Evolutionary conservation across 495 filamentous ascomycete species (phyloP).

Genomic region (Penicillium fimorum): DNA sequence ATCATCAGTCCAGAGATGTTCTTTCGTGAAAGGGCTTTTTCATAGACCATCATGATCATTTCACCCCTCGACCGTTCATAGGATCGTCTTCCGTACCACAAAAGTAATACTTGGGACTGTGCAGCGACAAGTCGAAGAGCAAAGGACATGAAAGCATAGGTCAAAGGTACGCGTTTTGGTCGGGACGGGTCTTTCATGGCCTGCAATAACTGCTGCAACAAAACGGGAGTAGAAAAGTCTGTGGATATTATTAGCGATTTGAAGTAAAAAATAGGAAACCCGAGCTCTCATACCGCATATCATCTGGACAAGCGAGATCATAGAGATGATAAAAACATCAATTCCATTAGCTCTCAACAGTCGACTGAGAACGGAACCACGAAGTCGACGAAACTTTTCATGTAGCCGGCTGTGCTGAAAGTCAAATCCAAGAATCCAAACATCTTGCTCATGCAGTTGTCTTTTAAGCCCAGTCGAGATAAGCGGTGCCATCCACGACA

Average conservation of each 20-base stretch:
- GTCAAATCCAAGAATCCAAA: constrained; percentile 72
- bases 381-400: constrained; percentile 67
- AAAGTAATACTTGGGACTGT: constrained; percentile 65
- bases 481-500: constrained; percentile 78
- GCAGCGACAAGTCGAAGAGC: constrained; percentile 56
- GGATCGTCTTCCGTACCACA: constrained; percentile 72
- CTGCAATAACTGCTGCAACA: constrained; percentile 68
- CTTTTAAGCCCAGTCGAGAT: constrained; percentile 59
- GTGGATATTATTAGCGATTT: background rate
- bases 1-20: constrained; percentile 54
- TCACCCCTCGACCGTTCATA: constrained; percentile 81
- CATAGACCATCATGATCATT: constrained; percentile 85
- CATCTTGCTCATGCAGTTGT: constrained; percentile 71
- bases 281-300: constrained; percentile 45
- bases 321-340: constrained; percentile 66
- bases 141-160: constrained; percentile 63
- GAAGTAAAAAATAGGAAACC: too few relatives aligned
- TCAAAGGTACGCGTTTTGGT: constrained; percentile 56
- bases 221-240: constrained; percentile 61
- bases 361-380: constrained; percentile 66
- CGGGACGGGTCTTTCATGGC: constrained; percentile 57
- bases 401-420: constrained; percentile 75
- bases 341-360: constrained; percentile 70
- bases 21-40: constrained; percentile 77
- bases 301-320: constrained; percentile 60